Evolutionary conservation across 2,329 filamentous ascomycete genomes (phyloP).

Genomic region (Hypoxylon sp.): DNA sequence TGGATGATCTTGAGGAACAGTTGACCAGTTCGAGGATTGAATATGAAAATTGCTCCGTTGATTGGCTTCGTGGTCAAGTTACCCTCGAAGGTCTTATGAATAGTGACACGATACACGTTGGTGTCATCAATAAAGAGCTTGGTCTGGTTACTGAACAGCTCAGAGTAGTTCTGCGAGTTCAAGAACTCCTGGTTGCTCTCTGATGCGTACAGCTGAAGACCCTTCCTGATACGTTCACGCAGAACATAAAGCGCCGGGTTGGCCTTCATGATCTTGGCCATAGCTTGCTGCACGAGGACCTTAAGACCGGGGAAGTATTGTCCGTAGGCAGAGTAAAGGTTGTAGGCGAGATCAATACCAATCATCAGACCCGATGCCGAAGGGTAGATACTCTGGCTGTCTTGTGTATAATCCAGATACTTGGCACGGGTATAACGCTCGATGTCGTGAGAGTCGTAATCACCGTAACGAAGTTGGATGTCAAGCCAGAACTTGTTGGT

Average conservation of each 20-base stretch:
- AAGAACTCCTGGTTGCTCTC: conserved; percentile 99
- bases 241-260: conserved; percentile 96
- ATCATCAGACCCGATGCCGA: conserved; percentile 98
- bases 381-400: conserved; percentile 98
- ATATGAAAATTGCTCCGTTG: conserved; percentile 99
- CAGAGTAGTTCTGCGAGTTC: conserved; percentile 99
- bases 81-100: conserved; percentile 99
- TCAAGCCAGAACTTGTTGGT: conserved; percentile 99
- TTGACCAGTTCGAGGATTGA: conserved; percentile 98
- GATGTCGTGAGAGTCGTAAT: conserved; percentile 99
- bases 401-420: conserved; percentile 98
- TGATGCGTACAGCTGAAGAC: conserved; percentile 95
- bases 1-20: conserved; percentile 99
- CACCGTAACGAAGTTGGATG: conserved; percentile 93
- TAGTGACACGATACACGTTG: conserved; percentile 98
- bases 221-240: conserved; percentile 97
- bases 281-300: conserved; percentile 93
- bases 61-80: conserved; percentile 99
- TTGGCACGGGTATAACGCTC: conserved; percentile 97
- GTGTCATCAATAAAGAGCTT: conserved; percentile 99
- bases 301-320: conserved; percentile 99
- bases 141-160: conserved; percentile 98
- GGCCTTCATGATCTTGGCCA: conserved; percentile 99
- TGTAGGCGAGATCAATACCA: conserved; percentile 96
- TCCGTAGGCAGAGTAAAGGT: conserved; percentile 96